Evolutionary conservation across 2,329 filamentous ascomycete species (phyloP).

Genomic region (Paracorniculantispora psalliotae): DNA sequence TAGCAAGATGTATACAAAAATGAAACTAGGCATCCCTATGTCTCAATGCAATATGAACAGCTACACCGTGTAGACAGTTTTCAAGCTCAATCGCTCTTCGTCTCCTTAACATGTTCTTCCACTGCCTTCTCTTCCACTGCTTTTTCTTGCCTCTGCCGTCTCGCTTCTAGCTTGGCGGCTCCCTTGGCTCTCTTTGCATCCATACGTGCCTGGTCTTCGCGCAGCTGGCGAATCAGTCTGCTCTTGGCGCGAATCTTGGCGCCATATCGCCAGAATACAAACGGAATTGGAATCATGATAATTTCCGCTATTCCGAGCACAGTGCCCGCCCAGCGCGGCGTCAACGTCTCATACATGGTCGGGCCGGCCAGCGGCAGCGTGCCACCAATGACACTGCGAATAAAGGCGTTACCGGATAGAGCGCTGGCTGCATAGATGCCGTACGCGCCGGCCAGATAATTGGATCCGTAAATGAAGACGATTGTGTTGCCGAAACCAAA

Average conservation of each 20-base stretch:
- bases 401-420: slow-evolving; percentile 67
- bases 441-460: slow-evolving; percentile 70
- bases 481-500: slow-evolving; percentile 69
- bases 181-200: slow-evolving; percentile 10
- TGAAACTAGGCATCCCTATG: neutral
- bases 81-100: neutral
- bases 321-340: slow-evolving; percentile 69
- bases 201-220: slow-evolving; percentile 31
- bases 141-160: slow-evolving; percentile 1
- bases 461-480: slow-evolving; percentile 72
- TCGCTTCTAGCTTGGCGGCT: neutral
- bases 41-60: neutral
- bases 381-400: slow-evolving; percentile 64
- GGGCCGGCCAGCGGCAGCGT: slow-evolving; percentile 66
- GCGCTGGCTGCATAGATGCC: slow-evolving; percentile 73
- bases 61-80: neutral
- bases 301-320: slow-evolving; percentile 65
- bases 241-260: slow-evolving; percentile 42
- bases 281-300: slow-evolving; percentile 65
- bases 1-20: neutral
- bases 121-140: neutral
- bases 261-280: slow-evolving; percentile 63
- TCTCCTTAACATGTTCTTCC: neutral
- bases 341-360: slow-evolving; percentile 59
- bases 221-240: slow-evolving; percentile 35